Evolutionary conservation across 2,329 filamentous ascomycete species (phyloP), one percentile per base, ranked within the genome.

Genomic region (Aspergillus udagawae): DNA sequence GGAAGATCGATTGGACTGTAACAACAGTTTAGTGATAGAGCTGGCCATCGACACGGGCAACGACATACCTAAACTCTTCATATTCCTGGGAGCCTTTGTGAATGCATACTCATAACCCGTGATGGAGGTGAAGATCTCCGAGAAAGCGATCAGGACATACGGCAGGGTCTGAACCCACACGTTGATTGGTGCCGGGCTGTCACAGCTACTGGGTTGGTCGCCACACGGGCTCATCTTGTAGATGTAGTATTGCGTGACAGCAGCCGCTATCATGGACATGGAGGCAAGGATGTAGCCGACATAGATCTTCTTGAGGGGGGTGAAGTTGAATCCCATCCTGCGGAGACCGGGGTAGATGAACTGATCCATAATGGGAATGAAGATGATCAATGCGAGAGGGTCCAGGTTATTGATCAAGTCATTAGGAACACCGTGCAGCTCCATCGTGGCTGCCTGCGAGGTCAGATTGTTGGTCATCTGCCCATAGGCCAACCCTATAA

Each of bases 1-100:
- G 79, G 72, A 85, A 87, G 66, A 90, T 77, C 28, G 83, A 82
- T 72, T 76, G 79, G 9, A 92, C 87, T 63, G 53, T 32, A 12
- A 42, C 25, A 52, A 25, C 10, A 49, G 20, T 21, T 44, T 44
- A 53, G 45, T 21, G 83, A 62, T 90, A 79, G 58, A 85, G 86
- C 27, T 78, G 84, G 10, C 7, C 79, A 42, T 83, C 87, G 75
- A 87, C 85, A 52, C 89, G 78, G 73, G 84, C 85, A 67, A 89
- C 77, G 38, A 82, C 81, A 70, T 75, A 80, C 48, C 87, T 38
- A 91, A 79, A 8, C 85, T 88, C 67, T 87, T 86, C 89, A 92
- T 92, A 77, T 90, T 91, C 70, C 83, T 85, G 35, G 89, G 89
- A 0, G 88, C 87, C 74, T 90, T 90, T 67, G 86, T 86, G 76